phyloP scores from a whole-genome alignment of 148 eudicot species.

The Limonium bicolor region DNA sequence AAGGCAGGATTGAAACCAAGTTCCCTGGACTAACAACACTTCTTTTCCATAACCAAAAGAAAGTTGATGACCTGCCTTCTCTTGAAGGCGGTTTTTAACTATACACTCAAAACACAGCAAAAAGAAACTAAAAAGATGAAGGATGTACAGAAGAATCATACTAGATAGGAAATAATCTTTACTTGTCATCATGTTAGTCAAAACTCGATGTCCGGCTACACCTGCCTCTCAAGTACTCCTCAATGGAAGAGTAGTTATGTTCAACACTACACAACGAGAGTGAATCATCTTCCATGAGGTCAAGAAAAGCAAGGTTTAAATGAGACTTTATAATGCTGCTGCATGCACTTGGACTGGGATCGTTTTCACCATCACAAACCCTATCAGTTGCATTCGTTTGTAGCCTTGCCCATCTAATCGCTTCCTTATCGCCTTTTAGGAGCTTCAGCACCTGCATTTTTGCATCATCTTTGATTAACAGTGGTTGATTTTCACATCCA shows the following conservation, averaged over 20 bases:
- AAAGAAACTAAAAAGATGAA: not conserved
- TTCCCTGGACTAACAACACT: no score
- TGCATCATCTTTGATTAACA: no score
- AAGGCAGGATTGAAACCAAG: no score
- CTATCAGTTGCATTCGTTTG: slow-evolving; percentile 37
- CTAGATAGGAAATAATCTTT: no score
- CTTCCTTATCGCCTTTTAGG: slow-evolving; percentile 58
- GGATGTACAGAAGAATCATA: slow-evolving; percentile 9
- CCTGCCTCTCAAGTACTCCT: slow-evolving; percentile 79
- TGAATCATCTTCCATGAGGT: slow-evolving; percentile 72
- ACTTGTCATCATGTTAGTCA: slow-evolving; percentile 21
- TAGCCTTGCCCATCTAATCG: slow-evolving; percentile 52
- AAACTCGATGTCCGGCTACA: slow-evolving; percentile 90
- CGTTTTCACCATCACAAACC: slow-evolving; percentile 21
- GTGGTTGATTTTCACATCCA: not conserved
- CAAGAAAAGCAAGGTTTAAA: slow-evolving; percentile 70
- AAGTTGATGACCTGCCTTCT: no score
- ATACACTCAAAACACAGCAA: no score
- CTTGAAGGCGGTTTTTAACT: no score
- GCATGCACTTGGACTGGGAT: slow-evolving; percentile 40
- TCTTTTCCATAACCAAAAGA: no score
- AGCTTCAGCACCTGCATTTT: slow-evolving; percentile 57
- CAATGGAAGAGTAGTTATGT: slow-evolving; percentile 55
- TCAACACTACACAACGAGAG: slow-evolving; percentile 67
- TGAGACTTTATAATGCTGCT: slow-evolving; percentile 61